Percentiles rank a stretch among this genome's conserved stretches.
Conservation (phyloP, 345 rosid genomes). For the Erysimum cheiranthoides region DNA sequence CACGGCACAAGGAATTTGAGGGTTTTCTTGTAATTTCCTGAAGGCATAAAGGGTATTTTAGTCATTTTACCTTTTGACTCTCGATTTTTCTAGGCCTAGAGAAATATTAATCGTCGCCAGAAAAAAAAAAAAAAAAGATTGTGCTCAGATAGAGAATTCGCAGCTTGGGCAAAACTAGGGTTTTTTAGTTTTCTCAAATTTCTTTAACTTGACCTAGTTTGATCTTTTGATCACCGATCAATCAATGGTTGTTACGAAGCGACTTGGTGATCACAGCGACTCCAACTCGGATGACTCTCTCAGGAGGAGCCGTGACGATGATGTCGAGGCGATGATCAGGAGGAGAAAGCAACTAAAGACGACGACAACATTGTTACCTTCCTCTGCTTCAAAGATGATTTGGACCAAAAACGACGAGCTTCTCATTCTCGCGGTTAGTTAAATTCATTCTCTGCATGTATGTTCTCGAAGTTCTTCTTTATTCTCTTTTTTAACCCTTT, state of each 20-base stretch:
- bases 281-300: slow-evolving; percentile 1
- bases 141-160: neutral
- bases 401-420: slow-evolving; percentile 36
- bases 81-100: neutral
- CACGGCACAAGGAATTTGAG: neutral
- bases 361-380: neutral
- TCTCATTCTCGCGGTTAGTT: slow-evolving; percentile 28
- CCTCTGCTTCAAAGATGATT: neutral
- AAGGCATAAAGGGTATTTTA: neutral
- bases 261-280: neutral
- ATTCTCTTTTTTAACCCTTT: neutral
- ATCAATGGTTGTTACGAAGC: neutral
- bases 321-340: neutral
- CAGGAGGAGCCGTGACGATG: slow-evolving; percentile 5
- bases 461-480: neutral
- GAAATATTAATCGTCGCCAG: neutral
- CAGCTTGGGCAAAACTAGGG: slow-evolving; percentile 3
- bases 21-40: neutral
- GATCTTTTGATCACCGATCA: slow-evolving; percentile 1
- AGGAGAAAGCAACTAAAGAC: neutral
- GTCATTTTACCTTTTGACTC: neutral
- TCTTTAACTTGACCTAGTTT: neutral
- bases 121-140: neutral
- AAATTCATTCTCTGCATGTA: neutral
- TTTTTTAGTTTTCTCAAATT: neutral